phyloP scores from a whole-genome alignment of 2,329 filamentous ascomycete species.

The Aspergillus flavus region DNA sequence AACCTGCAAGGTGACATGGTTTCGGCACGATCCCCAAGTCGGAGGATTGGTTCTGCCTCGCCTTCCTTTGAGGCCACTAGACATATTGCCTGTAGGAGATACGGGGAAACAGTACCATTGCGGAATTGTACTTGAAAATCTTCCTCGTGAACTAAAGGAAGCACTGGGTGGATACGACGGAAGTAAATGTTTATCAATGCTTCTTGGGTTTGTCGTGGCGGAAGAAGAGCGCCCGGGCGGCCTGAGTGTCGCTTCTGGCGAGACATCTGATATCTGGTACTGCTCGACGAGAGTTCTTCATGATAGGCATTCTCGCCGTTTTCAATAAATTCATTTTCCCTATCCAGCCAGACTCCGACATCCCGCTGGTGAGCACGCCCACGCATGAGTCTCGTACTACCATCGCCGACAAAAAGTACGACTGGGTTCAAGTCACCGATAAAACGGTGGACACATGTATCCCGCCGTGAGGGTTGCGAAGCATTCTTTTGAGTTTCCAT shows the following conservation, averaged over 20 bases:
- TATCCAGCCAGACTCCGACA: conserved; percentile 19
- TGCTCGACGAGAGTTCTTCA: background rate
- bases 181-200: conserved; percentile 34
- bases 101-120: conserved; percentile 22
- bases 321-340: conserved; percentile 7
- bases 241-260: background rate
- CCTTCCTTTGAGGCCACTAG: conserved; percentile 35
- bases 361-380: conserved; percentile 16
- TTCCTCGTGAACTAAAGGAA: conserved; percentile 32
- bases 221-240: conserved; percentile 8
- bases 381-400: conserved; percentile 13
- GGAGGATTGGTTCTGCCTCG: conserved; percentile 25
- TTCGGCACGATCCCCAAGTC: conserved; percentile 15
- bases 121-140: conserved; percentile 25
- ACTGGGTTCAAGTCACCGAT: conserved; percentile 24
- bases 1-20: conserved; percentile 12
- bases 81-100: conserved; percentile 34
- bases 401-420: conserved; percentile 16
- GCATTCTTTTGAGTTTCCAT: background rate
- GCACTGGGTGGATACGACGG: conserved; percentile 31
- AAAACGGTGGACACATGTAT: conserved; percentile 15
- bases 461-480: background rate
- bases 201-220: conserved; percentile 22
- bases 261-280: background rate
- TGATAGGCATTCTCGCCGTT: background rate